Base-by-base conservation (phyloP, 164 flowering plant species). In the Annona cherimola region DNA sequence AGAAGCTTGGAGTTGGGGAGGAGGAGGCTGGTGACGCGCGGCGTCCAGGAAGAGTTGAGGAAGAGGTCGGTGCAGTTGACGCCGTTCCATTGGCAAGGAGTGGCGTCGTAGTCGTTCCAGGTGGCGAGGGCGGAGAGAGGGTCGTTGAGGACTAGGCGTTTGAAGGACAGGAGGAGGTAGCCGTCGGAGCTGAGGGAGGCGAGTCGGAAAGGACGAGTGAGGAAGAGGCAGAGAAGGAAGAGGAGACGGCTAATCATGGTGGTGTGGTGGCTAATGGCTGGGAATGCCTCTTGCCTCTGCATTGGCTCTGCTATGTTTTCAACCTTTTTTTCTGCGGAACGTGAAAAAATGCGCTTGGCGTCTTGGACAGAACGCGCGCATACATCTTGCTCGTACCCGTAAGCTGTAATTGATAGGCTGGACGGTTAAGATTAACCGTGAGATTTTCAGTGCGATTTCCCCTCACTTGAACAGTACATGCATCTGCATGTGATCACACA, bases 71-170 rank as follows among this genome's bases (percentile, higher is more conserved):
- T 70, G 66, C 98, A 93, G 0, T 67, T 26, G 42, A 94, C 85
- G 1, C 98, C 98, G 2, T 55, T 76, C 98, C 98, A 94, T 16
- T 78, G 78, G 70, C 98, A 94, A 0, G 98, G 98, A 2, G 88
- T 85, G 5, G 75, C 78, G 61, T 86, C 88, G 57, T 60, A 55
- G 81, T 60, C 71, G 68, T 78, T 84, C 98, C 98, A 94, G 81
- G 59, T 80, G 26, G 62, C 61, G 0, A 94, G 70, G 1, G 75
- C 84, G 12, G 66, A 46, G 1, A 82, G 80, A 7, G 97, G 95
- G 69, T 94, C 98, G 35, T 74, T 80, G 4, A 86, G 75, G 45
- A 92, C 77, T 43, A 87, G 82, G 83, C 75, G 82, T 69, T 88
- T 90, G 83, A 94, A 86, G 20, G 93, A 85, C 12, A 94, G 89